Evolutionary conservation across 1,139 yeast genomes (phyloP).

Genomic region (Sugiyamaella neomexicana): DNA sequence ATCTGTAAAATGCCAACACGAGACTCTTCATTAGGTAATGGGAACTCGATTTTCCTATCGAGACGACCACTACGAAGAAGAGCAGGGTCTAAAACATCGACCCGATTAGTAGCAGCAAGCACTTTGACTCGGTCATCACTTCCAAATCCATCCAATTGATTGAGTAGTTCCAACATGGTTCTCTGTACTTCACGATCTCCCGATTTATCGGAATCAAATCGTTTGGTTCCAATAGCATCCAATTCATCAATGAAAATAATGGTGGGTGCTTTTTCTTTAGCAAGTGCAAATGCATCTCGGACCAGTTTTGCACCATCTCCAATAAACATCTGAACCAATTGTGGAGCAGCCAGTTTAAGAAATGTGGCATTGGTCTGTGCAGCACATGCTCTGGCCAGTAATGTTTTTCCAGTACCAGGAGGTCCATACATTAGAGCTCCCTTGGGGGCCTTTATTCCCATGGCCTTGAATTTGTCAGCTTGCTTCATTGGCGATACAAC

Average conservation of each 20-base stretch:
- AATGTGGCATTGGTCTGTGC: conserved; percentile 99
- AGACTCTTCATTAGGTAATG: conserved; percentile 95
- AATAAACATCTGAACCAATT: conserved; percentile 96
- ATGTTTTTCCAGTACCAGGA: conserved; percentile 98
- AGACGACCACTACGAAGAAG: conserved; percentile 94
- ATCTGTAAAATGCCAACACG: conserved; percentile 95
- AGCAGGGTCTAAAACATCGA: conserved; percentile 96
- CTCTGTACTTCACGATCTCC: conserved; percentile 99
- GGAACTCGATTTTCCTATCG: conserved; percentile 97
- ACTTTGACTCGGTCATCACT: conserved; percentile 97
- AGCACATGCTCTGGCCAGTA: conserved; percentile 97
- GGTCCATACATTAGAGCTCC: conserved; percentile 99
- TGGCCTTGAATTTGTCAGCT: conserved; percentile 87
- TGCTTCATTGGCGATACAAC: conserved; percentile 98
- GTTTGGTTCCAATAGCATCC: conserved; percentile 98
- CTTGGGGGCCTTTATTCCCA: conserved; percentile 96
- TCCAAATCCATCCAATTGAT: conserved; percentile 98
- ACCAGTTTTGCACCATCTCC: conserved; percentile 99
- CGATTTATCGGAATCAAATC: conserved; percentile 95
- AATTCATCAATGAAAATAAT: conserved; percentile 96
- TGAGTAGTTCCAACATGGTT: conserved; percentile 95
- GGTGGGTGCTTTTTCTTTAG: conserved; percentile 98
- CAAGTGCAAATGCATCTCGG: conserved; percentile 97
- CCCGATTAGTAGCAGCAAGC: conserved; percentile 97
- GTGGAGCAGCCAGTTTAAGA: conserved; percentile 95